Conservation (phyloP, 306 rosid genomes). For the Astragalus glycyphyllos region DNA sequence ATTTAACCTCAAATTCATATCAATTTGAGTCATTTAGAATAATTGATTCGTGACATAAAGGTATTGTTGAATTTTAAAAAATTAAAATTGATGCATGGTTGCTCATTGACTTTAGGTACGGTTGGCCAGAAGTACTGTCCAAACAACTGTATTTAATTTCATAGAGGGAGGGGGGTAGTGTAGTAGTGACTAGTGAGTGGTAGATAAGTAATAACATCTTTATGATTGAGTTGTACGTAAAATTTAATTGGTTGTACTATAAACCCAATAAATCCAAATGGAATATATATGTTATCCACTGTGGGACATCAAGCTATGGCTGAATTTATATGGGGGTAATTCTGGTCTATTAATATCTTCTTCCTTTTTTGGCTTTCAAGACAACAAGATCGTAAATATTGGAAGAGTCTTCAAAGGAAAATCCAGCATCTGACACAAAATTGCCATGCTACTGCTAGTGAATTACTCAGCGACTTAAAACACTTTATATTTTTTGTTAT, state of each 20-base stretch:
- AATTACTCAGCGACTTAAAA: no score
- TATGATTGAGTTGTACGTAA: slow-evolving; percentile 24
- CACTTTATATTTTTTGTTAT: no score
- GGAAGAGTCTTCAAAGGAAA: neutral
- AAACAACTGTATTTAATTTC: slow-evolving; percentile 45
- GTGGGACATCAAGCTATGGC: slow-evolving; percentile 15
- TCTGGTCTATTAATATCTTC: neutral
- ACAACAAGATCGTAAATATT: slow-evolving; percentile 11
- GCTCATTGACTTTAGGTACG: slow-evolving; percentile 49
- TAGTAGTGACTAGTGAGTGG: no score
- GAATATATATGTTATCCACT: slow-evolving; percentile 34
- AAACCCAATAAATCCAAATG: slow-evolving; percentile 6
- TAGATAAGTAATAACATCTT: slow-evolving; percentile 19
- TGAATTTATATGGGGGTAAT: slow-evolving; percentile 31
- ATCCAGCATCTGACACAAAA: neutral
- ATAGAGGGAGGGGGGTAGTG: neutral
- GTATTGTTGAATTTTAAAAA: no score
- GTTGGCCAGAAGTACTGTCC: slow-evolving; percentile 40
- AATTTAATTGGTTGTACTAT: slow-evolving; percentile 34
- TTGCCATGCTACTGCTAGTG: neutral
- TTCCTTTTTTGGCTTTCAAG: neutral
- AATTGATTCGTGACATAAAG: no score
- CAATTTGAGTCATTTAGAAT: no score
- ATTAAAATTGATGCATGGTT: no score
- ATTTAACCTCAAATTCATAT: no score